Evolutionary conservation across 495 filamentous ascomycete genomes (phyloP).

Genomic region (Hypoxylon fragiforme): DNA sequence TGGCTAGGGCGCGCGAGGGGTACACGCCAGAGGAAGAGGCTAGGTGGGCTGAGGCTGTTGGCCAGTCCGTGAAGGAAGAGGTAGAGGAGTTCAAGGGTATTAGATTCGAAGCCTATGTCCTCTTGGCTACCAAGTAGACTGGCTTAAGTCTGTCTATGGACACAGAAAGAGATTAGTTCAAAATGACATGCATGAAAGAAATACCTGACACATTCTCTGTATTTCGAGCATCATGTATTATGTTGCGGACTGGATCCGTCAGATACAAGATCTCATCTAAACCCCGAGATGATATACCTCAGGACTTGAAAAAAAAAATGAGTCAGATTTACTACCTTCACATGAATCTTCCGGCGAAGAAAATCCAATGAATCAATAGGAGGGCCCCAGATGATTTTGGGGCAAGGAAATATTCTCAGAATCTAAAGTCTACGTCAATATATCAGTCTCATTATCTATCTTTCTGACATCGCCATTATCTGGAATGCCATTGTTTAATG

Average conservation of each 20-base stretch:
- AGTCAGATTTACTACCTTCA: no score
- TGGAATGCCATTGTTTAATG: background rate
- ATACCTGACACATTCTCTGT: background rate
- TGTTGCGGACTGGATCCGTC: no score
- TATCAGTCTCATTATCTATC: background rate
- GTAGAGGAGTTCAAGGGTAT: conserved; percentile 29
- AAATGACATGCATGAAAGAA: background rate
- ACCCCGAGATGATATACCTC: no score
- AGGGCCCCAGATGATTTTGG: no score
- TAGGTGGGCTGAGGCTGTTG: conserved; percentile 25
- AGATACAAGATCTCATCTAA: no score
- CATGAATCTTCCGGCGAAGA: no score
- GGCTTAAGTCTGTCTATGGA: background rate
- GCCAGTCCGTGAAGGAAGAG: conserved; percentile 29
- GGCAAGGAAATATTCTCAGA: no score
- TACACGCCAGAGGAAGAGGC: conserved; percentile 31
- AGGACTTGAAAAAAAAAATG: no score
- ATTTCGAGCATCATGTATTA: background rate
- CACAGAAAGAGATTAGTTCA: background rate
- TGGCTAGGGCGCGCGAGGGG: conserved; percentile 26
- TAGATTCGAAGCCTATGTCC: conserved; percentile 33
- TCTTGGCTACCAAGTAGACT: conserved; percentile 30
- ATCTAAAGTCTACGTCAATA: background rate
- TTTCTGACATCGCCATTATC: background rate
- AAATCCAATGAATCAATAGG: no score